Percentiles rank a stretch among this genome's conserved stretches.
These are phyloP conservation scores for Diphasiastrum complanatum DNA, from an alignment of 83 land plant genomes.

Conservation along the genomic window DNA sequence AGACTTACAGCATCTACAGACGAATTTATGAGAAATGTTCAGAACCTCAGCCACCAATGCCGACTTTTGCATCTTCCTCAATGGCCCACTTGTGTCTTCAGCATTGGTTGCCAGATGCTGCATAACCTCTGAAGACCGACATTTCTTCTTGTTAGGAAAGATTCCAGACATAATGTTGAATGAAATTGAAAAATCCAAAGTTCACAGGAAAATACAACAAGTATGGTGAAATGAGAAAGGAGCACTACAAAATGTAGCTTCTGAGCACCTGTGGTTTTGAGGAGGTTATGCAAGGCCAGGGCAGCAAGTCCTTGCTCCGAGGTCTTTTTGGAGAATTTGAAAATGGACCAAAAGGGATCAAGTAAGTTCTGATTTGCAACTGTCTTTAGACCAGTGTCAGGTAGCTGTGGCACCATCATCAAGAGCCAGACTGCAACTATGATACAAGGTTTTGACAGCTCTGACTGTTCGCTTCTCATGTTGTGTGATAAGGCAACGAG, in stretches of 20 bases:
- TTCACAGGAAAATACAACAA: too few relatives aligned
- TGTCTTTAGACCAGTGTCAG: background rate
- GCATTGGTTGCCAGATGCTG: conserved; percentile 22
- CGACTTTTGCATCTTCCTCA: conserved; percentile 40
- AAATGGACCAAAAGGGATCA: background rate
- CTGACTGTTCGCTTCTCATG: conserved; percentile 27
- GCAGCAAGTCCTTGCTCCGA: too few relatives aligned
- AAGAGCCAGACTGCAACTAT: conserved; percentile 53
- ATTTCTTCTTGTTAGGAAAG: too few relatives aligned
- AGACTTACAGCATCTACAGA: conserved; percentile 41
- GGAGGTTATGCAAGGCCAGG: too few relatives aligned
- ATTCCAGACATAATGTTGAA: background rate
- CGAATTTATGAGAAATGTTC: conserved; percentile 34
- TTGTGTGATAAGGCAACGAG: conserved; percentile 47
- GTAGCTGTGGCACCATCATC: conserved; percentile 19
- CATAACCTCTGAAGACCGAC: conserved; percentile 13
- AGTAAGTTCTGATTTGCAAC: background rate
- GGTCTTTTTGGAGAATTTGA: too few relatives aligned
- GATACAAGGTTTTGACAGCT: conserved; percentile 39
- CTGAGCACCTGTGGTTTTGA: too few relatives aligned
- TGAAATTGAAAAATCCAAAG: background rate
- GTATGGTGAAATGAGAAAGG: too few relatives aligned
- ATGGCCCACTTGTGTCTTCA: conserved; percentile 27
- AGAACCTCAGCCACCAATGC: conserved; percentile 27
- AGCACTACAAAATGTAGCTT: too few relatives aligned